A percentile compares a stretch with the other conserved stretches of the same genome.
Conservation (phyloP, 441 rosid genomes). For the Croton laevigatus region DNA sequence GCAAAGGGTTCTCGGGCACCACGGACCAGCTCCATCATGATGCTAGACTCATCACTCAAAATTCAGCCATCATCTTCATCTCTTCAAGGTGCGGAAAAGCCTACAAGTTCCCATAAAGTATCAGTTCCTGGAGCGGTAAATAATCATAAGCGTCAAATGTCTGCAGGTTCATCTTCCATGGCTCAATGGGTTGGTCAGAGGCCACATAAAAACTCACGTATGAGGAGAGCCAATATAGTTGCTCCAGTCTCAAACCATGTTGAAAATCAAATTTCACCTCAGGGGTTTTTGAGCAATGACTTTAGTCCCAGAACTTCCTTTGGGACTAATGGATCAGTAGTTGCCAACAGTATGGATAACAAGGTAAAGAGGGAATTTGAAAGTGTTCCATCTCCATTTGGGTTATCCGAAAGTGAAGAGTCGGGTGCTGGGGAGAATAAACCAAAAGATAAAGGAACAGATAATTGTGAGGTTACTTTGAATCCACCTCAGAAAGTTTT, state of each 20-base stretch:
- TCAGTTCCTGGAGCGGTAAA: conserved; percentile 36
- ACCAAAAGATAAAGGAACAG: conserved; percentile 52
- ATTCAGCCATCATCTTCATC: conserved; percentile 53
- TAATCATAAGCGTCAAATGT: conserved; percentile 43
- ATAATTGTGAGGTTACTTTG: conserved; percentile 44
- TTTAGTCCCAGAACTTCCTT: conserved; percentile 52
- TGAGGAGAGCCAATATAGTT: conserved; percentile 77
- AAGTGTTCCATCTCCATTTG: conserved; percentile 66
- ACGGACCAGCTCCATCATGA: conserved; percentile 63
- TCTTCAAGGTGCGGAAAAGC: conserved; percentile 56
- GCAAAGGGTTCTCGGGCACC: conserved; percentile 70
- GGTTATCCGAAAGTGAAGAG: conserved; percentile 87
- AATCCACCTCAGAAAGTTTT: conserved; percentile 48
- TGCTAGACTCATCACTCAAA: conserved; percentile 64
- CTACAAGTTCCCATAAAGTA: conserved; percentile 44
- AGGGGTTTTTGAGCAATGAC: conserved; percentile 58
- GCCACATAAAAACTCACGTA: conserved; percentile 78
- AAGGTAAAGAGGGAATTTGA: conserved; percentile 64
- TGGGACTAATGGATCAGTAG: conserved; percentile 45
- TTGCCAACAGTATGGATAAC: conserved; percentile 40
- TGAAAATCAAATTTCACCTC: conserved; percentile 61
- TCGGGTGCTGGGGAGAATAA: conserved; percentile 79
- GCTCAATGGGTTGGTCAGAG: conserved; percentile 98
- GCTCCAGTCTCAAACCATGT: conserved; percentile 64
- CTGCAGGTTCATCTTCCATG: conserved; percentile 76